These are phyloP conservation scores for Pseudogymnoascus verrucosus DNA, from an alignment of 2,329 filamentous ascomycete species.

Conservation along the genomic window DNA sequence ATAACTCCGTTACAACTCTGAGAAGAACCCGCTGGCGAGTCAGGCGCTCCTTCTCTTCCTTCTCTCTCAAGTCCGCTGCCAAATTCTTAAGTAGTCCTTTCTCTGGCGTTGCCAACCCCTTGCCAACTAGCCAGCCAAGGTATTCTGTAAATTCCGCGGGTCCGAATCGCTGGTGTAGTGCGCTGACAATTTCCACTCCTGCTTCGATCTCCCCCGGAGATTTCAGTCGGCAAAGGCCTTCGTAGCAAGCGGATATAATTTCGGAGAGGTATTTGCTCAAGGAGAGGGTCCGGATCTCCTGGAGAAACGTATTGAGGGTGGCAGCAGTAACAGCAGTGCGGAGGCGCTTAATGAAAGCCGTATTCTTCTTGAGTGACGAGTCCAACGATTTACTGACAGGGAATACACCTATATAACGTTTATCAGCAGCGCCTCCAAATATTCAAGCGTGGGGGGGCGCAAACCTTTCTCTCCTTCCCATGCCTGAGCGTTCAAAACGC, in stretches of 20 bases:
- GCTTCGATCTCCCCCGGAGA: constrained; percentile 85
- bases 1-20: constrained; percentile 87
- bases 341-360: constrained; percentile 92
- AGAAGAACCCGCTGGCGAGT: constrained; percentile 77
- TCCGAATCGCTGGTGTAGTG: constrained; percentile 92
- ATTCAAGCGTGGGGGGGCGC: constrained; percentile 13
- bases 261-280: constrained; percentile 96
- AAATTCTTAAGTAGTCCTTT: constrained; percentile 73
- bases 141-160: constrained; percentile 84
- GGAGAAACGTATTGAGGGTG: constrained; percentile 73
- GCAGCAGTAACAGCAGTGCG: constrained; percentile 79
- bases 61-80: constrained; percentile 74
- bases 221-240: constrained; percentile 87
- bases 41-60: constrained; percentile 91
- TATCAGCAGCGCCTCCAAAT: constrained; percentile 20
- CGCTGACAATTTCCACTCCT: constrained; percentile 86
- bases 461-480: constrained; percentile 86
- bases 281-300: constrained; percentile 84
- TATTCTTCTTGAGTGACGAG: constrained; percentile 96
- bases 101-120: constrained; percentile 85
- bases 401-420: constrained; percentile 62
- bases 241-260: constrained; percentile 91
- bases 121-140: constrained; percentile 85
- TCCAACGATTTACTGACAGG: constrained; percentile 72
- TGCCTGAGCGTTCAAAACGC: constrained; percentile 75